Evolutionary conservation across 129 eudicot species (phyloP).

Genomic region (Helichrysum umbraculigerum): DNA sequence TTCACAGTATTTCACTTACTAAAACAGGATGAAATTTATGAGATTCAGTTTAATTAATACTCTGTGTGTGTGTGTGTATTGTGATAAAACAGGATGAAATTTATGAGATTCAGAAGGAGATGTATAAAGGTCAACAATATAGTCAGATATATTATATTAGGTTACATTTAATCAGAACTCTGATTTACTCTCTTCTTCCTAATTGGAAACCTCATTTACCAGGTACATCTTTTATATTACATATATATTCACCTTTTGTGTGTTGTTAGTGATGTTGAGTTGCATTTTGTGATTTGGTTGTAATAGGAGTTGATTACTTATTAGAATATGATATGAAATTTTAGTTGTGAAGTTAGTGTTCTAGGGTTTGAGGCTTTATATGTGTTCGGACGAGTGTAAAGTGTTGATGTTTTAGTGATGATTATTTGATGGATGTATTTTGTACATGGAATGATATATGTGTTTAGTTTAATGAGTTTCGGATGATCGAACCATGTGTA

Average conservation of each 20-base stretch:
- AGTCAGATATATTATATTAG: slow-evolving; percentile 87
- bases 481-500: background rate
- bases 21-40: no score
- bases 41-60: no score
- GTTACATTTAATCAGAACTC: slow-evolving; percentile 77
- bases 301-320: background rate
- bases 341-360: background rate
- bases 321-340: background rate
- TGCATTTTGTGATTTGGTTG: slow-evolving; percentile 1
- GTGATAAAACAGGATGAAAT: slow-evolving; percentile 51
- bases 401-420: background rate
- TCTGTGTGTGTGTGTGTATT: slow-evolving; percentile 7
- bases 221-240: slow-evolving; percentile 36
- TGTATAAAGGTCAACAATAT: slow-evolving; percentile 91
- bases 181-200: slow-evolving; percentile 81
- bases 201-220: slow-evolving; percentile 92
- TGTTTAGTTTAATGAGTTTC: background rate
- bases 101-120: slow-evolving; percentile 75
- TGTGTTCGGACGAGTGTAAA: background rate
- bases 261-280: background rate
- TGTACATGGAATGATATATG: background rate
- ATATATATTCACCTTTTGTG: background rate
- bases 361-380: background rate
- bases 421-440: background rate
- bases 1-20: no score